These are phyloP conservation scores for Elymus sibiricus DNA, from an alignment of 176 grass and related monocot species.

Conservation along the genomic window DNA sequence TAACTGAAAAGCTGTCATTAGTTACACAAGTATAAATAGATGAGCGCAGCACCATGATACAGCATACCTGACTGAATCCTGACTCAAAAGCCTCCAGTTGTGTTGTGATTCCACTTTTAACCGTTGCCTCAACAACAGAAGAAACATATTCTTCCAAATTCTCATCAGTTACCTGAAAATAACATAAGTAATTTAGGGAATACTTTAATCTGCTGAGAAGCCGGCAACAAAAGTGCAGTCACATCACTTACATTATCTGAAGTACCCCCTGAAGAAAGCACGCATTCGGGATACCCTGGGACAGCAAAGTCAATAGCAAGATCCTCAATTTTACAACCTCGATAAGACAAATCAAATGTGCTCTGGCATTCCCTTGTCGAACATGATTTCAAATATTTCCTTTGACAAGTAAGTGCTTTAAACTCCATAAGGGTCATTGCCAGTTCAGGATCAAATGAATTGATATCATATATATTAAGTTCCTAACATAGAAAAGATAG, in stretches of 20 bases:
- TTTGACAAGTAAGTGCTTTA: constrained; percentile 69
- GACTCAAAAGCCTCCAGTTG: constrained; percentile 85
- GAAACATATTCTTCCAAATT: constrained; percentile 87
- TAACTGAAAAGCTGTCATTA: background rate
- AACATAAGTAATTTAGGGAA: constrained; percentile 15
- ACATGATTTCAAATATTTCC: constrained; percentile 48
- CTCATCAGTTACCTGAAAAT: constrained; percentile 60
- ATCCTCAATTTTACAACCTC: constrained; percentile 64
- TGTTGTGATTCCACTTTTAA: constrained; percentile 63
- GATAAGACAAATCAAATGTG: constrained; percentile 66
- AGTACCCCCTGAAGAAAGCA: constrained; percentile 33
- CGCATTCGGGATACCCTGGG: constrained; percentile 83
- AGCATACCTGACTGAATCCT: constrained; percentile 90
- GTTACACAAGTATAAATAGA: background rate
- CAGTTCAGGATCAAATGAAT: constrained; percentile 66
- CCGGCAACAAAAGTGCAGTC: background rate
- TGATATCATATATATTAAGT: constrained; percentile 70
- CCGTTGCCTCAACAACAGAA: constrained; percentile 64
- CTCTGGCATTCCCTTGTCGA: constrained; percentile 32
- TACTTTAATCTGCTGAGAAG: constrained; percentile 25
- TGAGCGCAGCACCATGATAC: background rate
- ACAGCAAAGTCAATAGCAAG: constrained; percentile 84
- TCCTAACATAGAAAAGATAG: constrained; percentile 49
- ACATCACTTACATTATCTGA: constrained; percentile 53
- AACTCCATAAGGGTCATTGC: constrained; percentile 63